phyloP scores from a whole-genome alignment of 1,284 basidiomycete species.

The Sporisorium graminicola region DNA sequence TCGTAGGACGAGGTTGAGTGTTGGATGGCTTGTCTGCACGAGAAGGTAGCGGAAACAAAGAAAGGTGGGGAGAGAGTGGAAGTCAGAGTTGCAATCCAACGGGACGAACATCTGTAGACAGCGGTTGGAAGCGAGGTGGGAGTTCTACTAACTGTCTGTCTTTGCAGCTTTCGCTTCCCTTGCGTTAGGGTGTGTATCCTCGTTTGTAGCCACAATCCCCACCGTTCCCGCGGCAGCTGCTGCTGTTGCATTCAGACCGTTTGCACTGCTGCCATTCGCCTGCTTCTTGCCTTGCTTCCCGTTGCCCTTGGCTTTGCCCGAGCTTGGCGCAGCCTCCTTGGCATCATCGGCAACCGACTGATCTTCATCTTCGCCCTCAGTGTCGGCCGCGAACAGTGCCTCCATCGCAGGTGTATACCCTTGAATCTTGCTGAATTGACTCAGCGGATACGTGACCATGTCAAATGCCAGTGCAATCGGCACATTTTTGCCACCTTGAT shows the following conservation, averaged over 20 bases:
- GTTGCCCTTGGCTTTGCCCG: neutral
- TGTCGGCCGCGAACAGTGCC: conserved; percentile 76
- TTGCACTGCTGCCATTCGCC: conserved; percentile 3
- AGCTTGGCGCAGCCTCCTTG: neutral
- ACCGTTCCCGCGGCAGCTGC: conserved; percentile 7
- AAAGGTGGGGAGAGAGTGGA: neutral
- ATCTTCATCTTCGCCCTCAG: conserved; percentile 74
- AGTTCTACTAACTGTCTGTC: conserved; percentile 28
- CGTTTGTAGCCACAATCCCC: conserved; percentile 4
- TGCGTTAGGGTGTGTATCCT: neutral
- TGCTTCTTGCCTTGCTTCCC: conserved; percentile 8
- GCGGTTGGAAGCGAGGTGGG: neutral
- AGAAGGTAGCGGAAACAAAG: neutral
- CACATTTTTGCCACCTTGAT: conserved; percentile 15
- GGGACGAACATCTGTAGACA: neutral
- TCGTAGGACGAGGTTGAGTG: too few species aligned
- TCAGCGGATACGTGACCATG: conserved; percentile 78
- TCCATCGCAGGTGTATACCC: conserved; percentile 81
- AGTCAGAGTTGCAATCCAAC: conserved; percentile 1
- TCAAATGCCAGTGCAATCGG: conserved; percentile 82
- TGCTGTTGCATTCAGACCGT: conserved; percentile 5
- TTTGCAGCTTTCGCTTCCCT: neutral
- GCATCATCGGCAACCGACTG: conserved; percentile 10
- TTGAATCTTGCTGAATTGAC: conserved; percentile 84
- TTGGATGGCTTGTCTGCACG: conserved; percentile 9